A percentile compares a stretch with the other conserved stretches of the same genome.
Conservation (phyloP, 177 flowering plant genomes). For the Vitis hybrid region DNA sequence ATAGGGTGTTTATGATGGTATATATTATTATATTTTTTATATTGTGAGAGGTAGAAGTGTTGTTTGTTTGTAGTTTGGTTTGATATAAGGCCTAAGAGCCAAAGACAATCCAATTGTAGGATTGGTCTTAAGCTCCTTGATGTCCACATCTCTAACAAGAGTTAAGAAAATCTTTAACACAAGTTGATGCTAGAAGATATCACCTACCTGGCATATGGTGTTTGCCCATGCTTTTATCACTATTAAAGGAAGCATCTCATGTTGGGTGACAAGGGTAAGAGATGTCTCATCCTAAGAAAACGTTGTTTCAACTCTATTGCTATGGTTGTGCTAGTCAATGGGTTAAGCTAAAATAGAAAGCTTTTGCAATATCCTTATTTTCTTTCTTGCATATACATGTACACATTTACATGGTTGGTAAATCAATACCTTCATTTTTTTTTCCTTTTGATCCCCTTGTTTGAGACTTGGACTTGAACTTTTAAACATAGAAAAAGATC, state of each 20-base stretch:
- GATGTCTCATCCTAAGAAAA: constrained; percentile 11
- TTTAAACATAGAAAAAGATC: no score
- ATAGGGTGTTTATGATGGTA: no score
- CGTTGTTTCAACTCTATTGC: constrained; percentile 31
- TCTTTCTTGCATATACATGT: constrained; percentile 23
- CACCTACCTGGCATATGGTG: constrained; percentile 14
- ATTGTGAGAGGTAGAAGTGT: no score
- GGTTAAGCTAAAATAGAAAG: constrained; percentile 20
- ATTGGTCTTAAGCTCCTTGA: background rate
- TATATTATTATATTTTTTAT: no score
- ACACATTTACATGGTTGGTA: no score
- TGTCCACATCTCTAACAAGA: constrained; percentile 25
- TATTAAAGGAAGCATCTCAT: constrained; percentile 16
- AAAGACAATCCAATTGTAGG: constrained; percentile 27
- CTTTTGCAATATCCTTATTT: constrained; percentile 20
- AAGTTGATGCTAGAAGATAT: constrained; percentile 19
- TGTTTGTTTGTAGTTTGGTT: no score
- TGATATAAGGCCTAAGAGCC: constrained; percentile 13
- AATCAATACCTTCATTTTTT: no score
- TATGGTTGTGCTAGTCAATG: constrained; percentile 25
- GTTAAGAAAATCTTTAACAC: constrained; percentile 12
- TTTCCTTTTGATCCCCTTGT: no score
- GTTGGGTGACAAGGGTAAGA: constrained; percentile 24
- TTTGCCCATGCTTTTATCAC: constrained; percentile 24
- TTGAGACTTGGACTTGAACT: no score